phyloP scores from a whole-genome alignment of 2,329 filamentous ascomycete species.

The Orbilia brochopaga region DNA sequence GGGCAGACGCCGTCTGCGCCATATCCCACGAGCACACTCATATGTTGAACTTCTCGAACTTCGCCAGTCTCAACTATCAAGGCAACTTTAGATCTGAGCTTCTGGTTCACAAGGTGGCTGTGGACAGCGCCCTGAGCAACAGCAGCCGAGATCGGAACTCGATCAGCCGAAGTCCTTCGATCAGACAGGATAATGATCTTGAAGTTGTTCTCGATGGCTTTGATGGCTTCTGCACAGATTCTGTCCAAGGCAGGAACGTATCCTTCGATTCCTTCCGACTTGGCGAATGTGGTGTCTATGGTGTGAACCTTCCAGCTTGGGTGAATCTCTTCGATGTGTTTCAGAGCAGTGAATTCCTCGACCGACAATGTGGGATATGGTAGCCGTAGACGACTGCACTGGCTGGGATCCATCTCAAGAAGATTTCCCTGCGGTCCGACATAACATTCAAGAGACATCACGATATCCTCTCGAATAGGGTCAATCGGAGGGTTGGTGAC shows the following conservation, averaged over 20 bases:
- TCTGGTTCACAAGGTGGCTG: constrained; percentile 92
- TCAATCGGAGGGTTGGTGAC: constrained; percentile 98
- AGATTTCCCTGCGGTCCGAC: constrained; percentile 95
- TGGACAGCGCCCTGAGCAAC: constrained; percentile 92
- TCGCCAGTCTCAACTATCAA: constrained; percentile 91
- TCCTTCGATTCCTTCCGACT: constrained; percentile 78
- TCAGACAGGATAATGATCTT: constrained; percentile 89
- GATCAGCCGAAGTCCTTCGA: constrained; percentile 79
- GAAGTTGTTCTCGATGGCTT: constrained; percentile 81
- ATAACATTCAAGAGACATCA: constrained; percentile 97
- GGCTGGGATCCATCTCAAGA: constrained; percentile 87
- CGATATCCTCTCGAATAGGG: constrained; percentile 93
- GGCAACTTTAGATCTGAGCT: constrained; percentile 88
- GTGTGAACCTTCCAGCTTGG: constrained; percentile 83
- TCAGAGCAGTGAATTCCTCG: constrained; percentile 86
- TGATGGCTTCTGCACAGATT: constrained; percentile 83
- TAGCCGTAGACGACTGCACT: constrained; percentile 83
- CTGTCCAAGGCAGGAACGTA: constrained; percentile 86
- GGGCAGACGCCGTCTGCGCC: constrained; percentile 94
- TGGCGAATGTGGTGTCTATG: constrained; percentile 93
- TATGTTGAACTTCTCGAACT: constrained; percentile 95
- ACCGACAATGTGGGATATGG: constrained; percentile 89
- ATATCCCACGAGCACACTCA: constrained; percentile 97
- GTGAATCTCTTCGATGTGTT: constrained; percentile 74
- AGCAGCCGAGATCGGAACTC: constrained; percentile 82